Percentiles rank a stretch among this genome's conserved stretches.
phyloP scores from a whole-genome alignment of 768 basidiomycete species.

The Albatrellus ellisii region DNA sequence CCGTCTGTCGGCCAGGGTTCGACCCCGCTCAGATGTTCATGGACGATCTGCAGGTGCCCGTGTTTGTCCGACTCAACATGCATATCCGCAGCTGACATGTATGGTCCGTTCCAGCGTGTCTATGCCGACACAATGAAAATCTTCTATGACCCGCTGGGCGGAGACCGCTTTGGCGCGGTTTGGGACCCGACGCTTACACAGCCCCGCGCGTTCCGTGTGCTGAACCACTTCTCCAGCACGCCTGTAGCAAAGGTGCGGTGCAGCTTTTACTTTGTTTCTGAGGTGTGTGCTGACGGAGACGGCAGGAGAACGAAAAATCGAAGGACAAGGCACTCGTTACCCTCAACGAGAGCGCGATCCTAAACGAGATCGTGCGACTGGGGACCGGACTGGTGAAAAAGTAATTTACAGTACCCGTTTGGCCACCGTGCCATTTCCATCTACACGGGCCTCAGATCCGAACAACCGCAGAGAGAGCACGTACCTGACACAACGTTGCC shows the following conservation, averaged over 20 bases:
- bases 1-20: conserved; percentile 46
- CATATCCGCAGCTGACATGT: neutral
- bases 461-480: too few species aligned
- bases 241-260: conserved; percentile 31
- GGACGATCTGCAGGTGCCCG: conserved; percentile 55
- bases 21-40: conserved; percentile 64
- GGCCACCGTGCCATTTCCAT: too few species aligned
- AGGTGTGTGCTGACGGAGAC: conserved; percentile 1
- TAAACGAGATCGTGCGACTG: conserved; percentile 66
- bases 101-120: conserved; percentile 31
- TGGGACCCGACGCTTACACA: conserved; percentile 70
- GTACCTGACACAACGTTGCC: too few species aligned
- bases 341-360: conserved; percentile 52
- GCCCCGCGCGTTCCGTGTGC: conserved; percentile 60
- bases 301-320: conserved; percentile 23
- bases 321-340: conserved; percentile 46
- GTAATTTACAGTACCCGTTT: too few species aligned
- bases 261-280: neutral
- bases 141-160: conserved; percentile 79
- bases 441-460: too few species aligned
- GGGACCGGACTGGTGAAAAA: conserved; percentile 55
- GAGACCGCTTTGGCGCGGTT: conserved; percentile 63
- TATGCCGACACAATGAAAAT: conserved; percentile 70
- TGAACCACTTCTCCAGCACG: conserved; percentile 66
- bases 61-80: neutral